Evolutionary conservation across 2,329 filamentous ascomycete genomes (phyloP), one percentile per base, ranked within the genome.

Genomic region (Fonsecaea erecta): DNA sequence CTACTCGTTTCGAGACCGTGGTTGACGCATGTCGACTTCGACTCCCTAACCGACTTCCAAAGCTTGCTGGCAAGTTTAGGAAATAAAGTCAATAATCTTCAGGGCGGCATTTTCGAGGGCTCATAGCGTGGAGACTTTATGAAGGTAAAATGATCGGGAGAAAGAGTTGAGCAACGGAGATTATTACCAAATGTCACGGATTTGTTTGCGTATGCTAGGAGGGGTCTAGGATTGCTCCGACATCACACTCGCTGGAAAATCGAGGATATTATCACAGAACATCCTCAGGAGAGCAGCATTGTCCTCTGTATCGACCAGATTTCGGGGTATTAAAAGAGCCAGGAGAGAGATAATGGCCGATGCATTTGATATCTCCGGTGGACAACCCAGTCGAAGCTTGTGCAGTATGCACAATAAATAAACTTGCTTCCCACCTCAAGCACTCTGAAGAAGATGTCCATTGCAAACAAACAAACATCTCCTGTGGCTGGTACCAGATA

Each of bases 151-250:
- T 34, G 37, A 24, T 40, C 12, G 52, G 60, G 18, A 26, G n/a
- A 24, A 62, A 48, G 26, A 37, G n/a, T 55, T 52, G 51, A 28
- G 28, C n/a, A 35, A 46, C 18, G 52, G 43, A 48, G 32, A 57
- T 43, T 54, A 46, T 37, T 51, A 63, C 48, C 48, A 59, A 40
- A 53, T 55, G 52, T 67, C 53, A 62, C 46, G 48, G 46, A 64
- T 59, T 54, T 64, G 61, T 24, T 54, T 67, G 65, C 65, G 55
- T 60, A 67, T 67, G 52, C 58, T 67, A 67, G 30, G 59, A n/a
- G 43, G 21, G 52, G 63, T 67, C 53, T 63, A 67, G 62, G 62
- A 64, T 67, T 64, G 58, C 59, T 62, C 62, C 32, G 24, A 63
- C 28, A 61, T 46, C 32, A 59, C 53, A 28, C 37, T 63, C 54